Evolutionary conservation across 345 rosid genomes (phyloP), one percentile per base, ranked within the genome.

Genomic region (Pistacia vera): DNA sequence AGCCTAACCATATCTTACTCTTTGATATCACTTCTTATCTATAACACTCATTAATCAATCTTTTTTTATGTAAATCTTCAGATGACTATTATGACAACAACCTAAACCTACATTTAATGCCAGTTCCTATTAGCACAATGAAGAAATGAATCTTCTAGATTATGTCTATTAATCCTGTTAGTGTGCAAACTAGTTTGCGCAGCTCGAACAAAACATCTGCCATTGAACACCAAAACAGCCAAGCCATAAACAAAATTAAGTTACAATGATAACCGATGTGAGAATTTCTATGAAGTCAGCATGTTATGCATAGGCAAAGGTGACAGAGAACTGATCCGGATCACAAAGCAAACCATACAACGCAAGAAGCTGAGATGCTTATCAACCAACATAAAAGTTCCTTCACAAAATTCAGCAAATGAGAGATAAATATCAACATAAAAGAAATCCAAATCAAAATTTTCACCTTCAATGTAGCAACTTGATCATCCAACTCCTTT

Each of bases 381-480:
- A 67, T 68, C 51, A 76, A 48, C 77, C 66, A 71, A 66, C 46
- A 38, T 49, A 68, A 69, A 44, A n/a, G 73, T 44, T 30, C 51
- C 60, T 28, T 54, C 41, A 11, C 48, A 11, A 44, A 73, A 28
- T 63, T 17, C n/a, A 69, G 30, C 14, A 71, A 54, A n/a, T 63
- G 60, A 5, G 52, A 73, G 22, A 41, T 3, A 13, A 20, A n/a
- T 20, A 61, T 28, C n/a, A 66, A 51, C 41, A 48, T 57, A 52
- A 63, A 44, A 48, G 44, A 78, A n/a, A 80, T 56, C 17, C 60
- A 69, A 66, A 68, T 62, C 63, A 67, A 22, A 59, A 41, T 70
- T 70, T 14, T 56, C 67, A 92, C 95, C 93, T 90, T 88, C 58
- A 89, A 72, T 80, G 73, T 78, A 61, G 79, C 35, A 74, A 85